Evolutionary conservation across 2,329 filamentous ascomycete genomes (phyloP), one percentile per base, ranked within the genome.

Genomic region (Cladosporium oxysporum): DNA sequence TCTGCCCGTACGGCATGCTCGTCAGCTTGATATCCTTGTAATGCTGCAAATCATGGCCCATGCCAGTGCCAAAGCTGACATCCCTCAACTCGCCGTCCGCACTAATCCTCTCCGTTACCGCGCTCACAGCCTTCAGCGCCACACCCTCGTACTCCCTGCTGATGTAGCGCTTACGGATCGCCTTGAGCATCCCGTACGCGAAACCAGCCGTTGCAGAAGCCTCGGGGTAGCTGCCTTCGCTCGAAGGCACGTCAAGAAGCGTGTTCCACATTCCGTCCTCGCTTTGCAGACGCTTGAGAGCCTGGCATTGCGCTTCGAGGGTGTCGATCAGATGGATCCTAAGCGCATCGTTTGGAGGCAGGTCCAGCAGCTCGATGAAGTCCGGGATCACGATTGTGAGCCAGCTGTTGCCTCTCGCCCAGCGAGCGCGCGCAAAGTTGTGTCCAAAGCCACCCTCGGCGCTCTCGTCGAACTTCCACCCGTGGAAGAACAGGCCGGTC

Each of bases 321-420:
- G 89, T 90, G 69, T 85, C 84, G 55, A 87, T 76, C 23, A 91
- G 81, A 67, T 88, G 83, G 5, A 80, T 72, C 12, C 87, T 83
- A 29, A 92, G 80, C 0, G 89, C 84, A 70, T 92, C 90, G 2
- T 77, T 78, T 2, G 81, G 76, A 2, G 83, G 78, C 29, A 92
- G 79, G 47, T 89, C 84, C 47, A 93, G 79, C 60, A 94, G 76
- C 75, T 93, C 91, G 65, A 94, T 83, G 70, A 93, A 90, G 73
- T 94, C 91, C 0, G 91, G 91, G 62, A 93, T 91, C n/a, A 87
- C 91, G 67, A 94, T 93, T 0, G 91, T 93, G 57, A 94, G 75
- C 91, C 91, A 94, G 68, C 83, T 84, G 74, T 91, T 91, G 21
- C 85, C 85, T n/a, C 85, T 76, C 14, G 84, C 85, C 85, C 85